Conservation (phyloP, 768 basidiomycete species). For the Russula sp. region DNA sequence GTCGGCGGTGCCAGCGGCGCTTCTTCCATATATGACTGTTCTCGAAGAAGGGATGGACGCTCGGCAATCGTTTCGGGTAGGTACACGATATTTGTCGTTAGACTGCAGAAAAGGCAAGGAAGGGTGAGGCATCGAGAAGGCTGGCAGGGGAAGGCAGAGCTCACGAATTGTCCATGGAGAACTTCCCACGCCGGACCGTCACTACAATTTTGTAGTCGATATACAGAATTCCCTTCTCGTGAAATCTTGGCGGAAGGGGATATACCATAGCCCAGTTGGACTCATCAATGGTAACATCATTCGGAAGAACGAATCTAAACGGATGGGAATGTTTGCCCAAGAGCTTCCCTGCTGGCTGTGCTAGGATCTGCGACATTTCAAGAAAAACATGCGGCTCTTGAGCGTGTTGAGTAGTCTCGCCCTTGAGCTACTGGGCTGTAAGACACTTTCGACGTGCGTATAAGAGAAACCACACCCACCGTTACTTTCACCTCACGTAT, state of each 20-base stretch:
- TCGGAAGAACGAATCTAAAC: conserved; percentile 43
- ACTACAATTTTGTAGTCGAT: conserved; percentile 23
- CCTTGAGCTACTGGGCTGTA: conserved; percentile 5
- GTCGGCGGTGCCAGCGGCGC: conserved; percentile 3
- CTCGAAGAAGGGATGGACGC: conserved; percentile 18
- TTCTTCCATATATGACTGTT: conserved; percentile 17
- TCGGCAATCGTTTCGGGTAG: conserved; percentile 21
- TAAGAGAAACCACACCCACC: conserved; percentile 31
- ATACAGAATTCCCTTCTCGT: conserved; percentile 29
- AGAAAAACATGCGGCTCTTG: conserved; percentile 50
- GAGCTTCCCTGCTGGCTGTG: conserved; percentile 33
- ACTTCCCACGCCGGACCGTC: conserved; percentile 11
- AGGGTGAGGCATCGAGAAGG: background rate
- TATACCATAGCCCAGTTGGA: conserved; percentile 34
- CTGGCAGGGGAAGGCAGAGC: background rate
- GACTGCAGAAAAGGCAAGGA: background rate
- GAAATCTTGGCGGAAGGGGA: conserved; percentile 47
- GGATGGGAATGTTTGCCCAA: conserved; percentile 45
- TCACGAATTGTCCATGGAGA: conserved; percentile 20
- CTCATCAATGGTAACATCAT: conserved; percentile 35
- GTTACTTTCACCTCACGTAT: conserved; percentile 44
- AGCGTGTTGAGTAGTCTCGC: conserved; percentile 24
- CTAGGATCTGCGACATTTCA: conserved; percentile 35
- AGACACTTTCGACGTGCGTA: background rate
- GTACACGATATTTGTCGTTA: conserved; percentile 19